Conservation (phyloP, 768 basidiomycete species). For the Amanita fuliginea region DNA sequence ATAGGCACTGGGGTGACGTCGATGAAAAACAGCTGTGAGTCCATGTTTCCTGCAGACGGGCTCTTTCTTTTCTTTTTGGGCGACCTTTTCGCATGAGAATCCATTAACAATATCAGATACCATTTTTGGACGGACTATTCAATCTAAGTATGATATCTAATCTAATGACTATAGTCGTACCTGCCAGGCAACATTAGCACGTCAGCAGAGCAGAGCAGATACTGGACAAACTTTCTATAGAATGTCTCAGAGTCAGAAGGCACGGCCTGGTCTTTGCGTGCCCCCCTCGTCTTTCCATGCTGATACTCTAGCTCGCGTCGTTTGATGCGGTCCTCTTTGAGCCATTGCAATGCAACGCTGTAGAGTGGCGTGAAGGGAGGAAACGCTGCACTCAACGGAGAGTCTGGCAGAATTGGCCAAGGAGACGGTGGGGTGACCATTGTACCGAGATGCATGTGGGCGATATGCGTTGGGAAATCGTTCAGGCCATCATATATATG, state of each 20-base stretch:
- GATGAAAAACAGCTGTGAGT: conserved; percentile 31
- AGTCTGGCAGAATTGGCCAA: conserved; percentile 46
- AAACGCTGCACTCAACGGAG: conserved; percentile 13
- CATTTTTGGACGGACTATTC: background rate
- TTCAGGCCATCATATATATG: conserved; percentile 94
- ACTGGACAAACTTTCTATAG: conserved; percentile 62
- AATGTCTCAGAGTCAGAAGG: conserved; percentile 77
- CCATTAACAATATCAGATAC: background rate
- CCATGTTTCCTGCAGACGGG: background rate
- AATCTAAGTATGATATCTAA: background rate
- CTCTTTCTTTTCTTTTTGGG: conserved; percentile 1
- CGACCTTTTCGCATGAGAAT: background rate
- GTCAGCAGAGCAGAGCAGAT: conserved; percentile 1
- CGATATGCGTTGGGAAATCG: conserved; percentile 87
- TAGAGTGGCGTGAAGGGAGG: conserved; percentile 38
- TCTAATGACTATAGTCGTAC: conserved; percentile 33
- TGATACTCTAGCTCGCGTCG: conserved; percentile 46
- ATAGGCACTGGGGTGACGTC: conserved; percentile 34
- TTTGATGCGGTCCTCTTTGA: conserved; percentile 69
- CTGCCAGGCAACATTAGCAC: conserved; percentile 11
- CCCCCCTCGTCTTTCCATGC: conserved; percentile 51
- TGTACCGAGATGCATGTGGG: conserved; percentile 81
- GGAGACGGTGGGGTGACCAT: conserved; percentile 55
- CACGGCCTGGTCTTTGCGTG: conserved; percentile 39
- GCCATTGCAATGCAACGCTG: conserved; percentile 73